Percentiles rank a stretch among this genome's conserved stretches.
Evolutionary conservation across 2,329 filamentous ascomycete species (phyloP).

Genomic region (Aureobasidium sp.): DNA sequence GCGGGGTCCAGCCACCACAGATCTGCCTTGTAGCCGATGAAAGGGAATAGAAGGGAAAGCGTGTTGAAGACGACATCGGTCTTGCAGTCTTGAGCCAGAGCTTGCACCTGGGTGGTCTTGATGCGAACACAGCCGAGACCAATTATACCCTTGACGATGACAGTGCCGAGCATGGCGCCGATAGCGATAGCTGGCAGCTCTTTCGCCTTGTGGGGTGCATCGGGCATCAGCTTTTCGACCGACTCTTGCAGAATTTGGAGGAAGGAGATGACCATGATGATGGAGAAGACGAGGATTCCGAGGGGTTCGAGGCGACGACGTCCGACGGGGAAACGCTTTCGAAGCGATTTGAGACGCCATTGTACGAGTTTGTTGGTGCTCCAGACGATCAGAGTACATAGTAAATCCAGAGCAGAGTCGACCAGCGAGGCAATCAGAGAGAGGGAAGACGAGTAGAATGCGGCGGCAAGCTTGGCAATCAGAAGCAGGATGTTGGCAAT

Average conservation of each 20-base stretch:
- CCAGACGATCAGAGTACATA: constrained; percentile 57
- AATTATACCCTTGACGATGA: constrained; percentile 54
- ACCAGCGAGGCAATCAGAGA: constrained; percentile 56
- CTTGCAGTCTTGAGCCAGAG: constrained; percentile 57
- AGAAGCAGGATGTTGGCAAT: constrained; percentile 54
- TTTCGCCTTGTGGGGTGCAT: constrained; percentile 40
- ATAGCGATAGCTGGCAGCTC: constrained; percentile 49
- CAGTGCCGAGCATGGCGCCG: constrained; percentile 50
- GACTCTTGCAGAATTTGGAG: constrained; percentile 55
- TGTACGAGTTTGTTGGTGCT: constrained; percentile 52
- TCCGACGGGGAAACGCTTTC: constrained; percentile 52
- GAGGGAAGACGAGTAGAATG: constrained; percentile 50
- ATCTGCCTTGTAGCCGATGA: constrained; percentile 52
- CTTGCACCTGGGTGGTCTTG: constrained; percentile 59
- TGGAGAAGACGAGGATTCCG: constrained; percentile 56
- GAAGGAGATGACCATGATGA: constrained; percentile 59
- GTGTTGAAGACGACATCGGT: constrained; percentile 60
- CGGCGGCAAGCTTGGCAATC: constrained; percentile 48
- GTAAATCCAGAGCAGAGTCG: constrained; percentile 54
- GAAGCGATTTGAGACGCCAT: constrained; percentile 47
- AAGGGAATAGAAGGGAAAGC: constrained; percentile 54
- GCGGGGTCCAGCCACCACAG: constrained; percentile 63
- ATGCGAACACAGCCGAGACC: constrained; percentile 53
- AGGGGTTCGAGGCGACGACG: constrained; percentile 52
- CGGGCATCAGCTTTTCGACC: constrained; percentile 49